Evolutionary conservation across 2,329 filamentous ascomycete species (phyloP).

Genomic region (Magnaporthales sp.): DNA sequence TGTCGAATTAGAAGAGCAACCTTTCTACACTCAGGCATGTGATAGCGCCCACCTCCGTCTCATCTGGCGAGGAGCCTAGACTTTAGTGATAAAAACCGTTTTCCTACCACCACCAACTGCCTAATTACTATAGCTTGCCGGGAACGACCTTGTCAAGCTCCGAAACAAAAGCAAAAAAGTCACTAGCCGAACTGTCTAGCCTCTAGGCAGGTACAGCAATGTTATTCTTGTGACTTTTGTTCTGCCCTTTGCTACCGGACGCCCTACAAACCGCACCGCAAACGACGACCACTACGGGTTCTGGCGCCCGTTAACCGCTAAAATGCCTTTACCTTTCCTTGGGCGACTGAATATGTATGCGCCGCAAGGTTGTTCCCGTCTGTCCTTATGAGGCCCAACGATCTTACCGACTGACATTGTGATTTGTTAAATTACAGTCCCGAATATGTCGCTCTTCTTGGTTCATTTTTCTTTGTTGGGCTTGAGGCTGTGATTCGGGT

Average conservation of each 20-base stretch:
- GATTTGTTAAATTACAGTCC: slow-evolving; percentile 35
- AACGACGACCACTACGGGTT: not conserved
- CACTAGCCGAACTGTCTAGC: not conserved
- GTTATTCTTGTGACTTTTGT: not conserved
- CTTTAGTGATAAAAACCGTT: not conserved
- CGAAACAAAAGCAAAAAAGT: not conserved
- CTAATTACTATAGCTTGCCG: not conserved
- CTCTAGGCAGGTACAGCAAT: not conserved
- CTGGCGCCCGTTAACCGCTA: not conserved
- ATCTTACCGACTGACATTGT: not conserved
- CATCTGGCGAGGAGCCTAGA: not conserved
- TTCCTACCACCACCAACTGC: not conserved
- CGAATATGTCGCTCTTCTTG: slow-evolving; percentile 81
- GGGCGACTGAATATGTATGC: slow-evolving; percentile 40
- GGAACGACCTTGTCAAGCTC: not conserved
- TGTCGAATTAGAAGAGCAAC: not conserved
- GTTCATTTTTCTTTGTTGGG: slow-evolving; percentile 73
- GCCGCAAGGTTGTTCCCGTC: not conserved
- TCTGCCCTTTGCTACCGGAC: not conserved
- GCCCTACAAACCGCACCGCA: not conserved
- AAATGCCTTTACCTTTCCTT: slow-evolving; percentile 44
- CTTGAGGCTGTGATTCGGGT: slow-evolving; percentile 78
- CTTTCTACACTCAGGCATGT: not conserved
- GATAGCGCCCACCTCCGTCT: not conserved
- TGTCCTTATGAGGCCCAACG: not conserved